Evolutionary conservation across 495 filamentous ascomycete genomes (phyloP).

Genomic region (Xylaria intraflava): DNA sequence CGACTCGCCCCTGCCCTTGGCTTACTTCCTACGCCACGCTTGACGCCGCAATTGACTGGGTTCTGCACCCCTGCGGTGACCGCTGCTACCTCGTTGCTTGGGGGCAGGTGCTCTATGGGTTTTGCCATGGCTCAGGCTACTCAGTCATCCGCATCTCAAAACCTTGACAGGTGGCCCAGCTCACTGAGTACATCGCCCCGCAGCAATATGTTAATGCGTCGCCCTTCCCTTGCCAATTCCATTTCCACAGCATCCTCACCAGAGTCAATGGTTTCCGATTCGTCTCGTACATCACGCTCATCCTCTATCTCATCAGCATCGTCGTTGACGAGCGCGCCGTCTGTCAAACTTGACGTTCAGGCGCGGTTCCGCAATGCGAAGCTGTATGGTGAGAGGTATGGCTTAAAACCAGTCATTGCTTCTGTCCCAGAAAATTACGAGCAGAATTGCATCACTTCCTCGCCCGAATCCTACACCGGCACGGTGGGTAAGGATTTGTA

Average conservation of each 20-base stretch:
- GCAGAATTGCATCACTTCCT: conserved; percentile 50
- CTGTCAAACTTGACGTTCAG: conserved; percentile 67
- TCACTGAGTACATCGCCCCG: conserved; percentile 48
- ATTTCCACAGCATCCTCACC: conserved; percentile 75
- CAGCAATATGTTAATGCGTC: conserved; percentile 55
- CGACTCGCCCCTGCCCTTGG: conserved; percentile 48
- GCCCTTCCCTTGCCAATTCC: conserved; percentile 70
- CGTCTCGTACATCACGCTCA: conserved; percentile 64
- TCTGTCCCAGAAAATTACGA: conserved; percentile 49
- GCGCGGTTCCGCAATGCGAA: conserved; percentile 78
- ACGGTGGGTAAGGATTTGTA: conserved; percentile 48
- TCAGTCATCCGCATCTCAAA: conserved; percentile 51
- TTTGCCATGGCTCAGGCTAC: conserved; percentile 74
- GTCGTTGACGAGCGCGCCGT: conserved; percentile 58
- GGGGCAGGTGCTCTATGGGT: conserved; percentile 56
- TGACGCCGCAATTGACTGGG: conserved; percentile 70
- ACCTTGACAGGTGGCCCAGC: conserved; percentile 53
- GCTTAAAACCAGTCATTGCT: conserved; percentile 39
- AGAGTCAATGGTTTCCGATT: conserved; percentile 86
- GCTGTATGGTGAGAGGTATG: conserved; percentile 47
- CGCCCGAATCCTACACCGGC: conserved; percentile 55
- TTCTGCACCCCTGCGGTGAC: conserved; percentile 89
- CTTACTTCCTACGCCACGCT: conserved; percentile 68
- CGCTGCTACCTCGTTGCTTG: conserved; percentile 51
- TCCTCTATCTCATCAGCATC: conserved; percentile 69